Evolutionary conservation across 2,329 filamentous ascomycete species (phyloP), one percentile per base, ranked within the genome.

Genomic region (Colletotrichum endophyticum): DNA sequence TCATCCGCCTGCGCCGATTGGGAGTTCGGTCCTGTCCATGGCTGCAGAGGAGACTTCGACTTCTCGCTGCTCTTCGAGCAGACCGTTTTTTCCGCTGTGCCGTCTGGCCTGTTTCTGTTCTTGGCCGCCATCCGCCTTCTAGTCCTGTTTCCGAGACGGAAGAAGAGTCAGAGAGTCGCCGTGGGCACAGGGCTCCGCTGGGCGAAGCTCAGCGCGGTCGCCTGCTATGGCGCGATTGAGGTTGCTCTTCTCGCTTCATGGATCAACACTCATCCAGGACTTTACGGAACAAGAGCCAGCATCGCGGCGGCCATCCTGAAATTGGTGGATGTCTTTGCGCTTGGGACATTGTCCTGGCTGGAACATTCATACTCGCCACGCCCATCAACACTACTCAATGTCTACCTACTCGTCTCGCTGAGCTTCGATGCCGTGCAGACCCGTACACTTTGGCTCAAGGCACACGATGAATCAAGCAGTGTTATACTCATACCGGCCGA

Each of bases 51-150:
- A 64, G 84, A 88, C 73, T 89, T 90, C 72, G 88, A 89, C 79
- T 89, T 89, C 75, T 90, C 88, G 1, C 81, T 89, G 66, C 84
- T 83, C 22, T 90, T 90, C 67, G 88, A 90, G 79, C 82, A 86
- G 22, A 81, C 88, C 6, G 84, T 89, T 59, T 83, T 90, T 13
- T 83, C 84, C 1, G 82, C 89, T 5, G 67, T 34, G 6, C 61
- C 61, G 9, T 39, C 61, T 25, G 36, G 61, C 6, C 32, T 39
- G 6, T 39, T 64, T 19, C 61, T 64, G 3, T 4, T 64, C 1
- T 6, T 27, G n/a, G 32, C 61, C 12, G 32, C 61, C 9, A 27
- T 27, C 12, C 61, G 61, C 32, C 36, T 64, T 15, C 3, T 12
- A 0, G 12, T 39, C n/a, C 15, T 39, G 6, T 16, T 39, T 19